Conservation (phyloP, 495 filamentous ascomycete species). For the Neurospora sp. region DNA sequence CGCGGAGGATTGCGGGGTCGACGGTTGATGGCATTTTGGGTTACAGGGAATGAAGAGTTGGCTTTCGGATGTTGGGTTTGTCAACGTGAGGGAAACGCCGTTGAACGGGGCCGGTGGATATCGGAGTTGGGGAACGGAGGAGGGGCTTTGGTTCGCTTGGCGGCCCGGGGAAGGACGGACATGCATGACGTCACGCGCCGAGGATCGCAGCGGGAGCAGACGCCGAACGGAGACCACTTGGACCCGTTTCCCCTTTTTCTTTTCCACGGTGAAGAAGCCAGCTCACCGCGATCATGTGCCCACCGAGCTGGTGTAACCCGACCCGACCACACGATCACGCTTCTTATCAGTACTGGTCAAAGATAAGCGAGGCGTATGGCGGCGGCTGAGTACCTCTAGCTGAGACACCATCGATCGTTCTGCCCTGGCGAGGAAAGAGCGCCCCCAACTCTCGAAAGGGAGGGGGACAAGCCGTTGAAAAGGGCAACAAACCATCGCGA, state of each 20-base stretch:
- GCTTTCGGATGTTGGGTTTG: background rate
- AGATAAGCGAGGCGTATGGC: background rate
- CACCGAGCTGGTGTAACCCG: background rate
- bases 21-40: conserved; percentile 30
- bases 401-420: background rate
- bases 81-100: background rate
- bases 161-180: background rate
- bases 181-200: background rate
- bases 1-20: conserved; percentile 50
- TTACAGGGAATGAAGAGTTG: background rate
- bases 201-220: background rate
- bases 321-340: background rate
- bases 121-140: background rate
- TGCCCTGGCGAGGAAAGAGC: background rate
- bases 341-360: background rate
- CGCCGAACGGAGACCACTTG: background rate
- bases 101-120: background rate
- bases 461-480: background rate
- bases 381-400: background rate
- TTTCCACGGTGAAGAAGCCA: background rate
- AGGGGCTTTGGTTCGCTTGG: background rate
- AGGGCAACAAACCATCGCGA: background rate
- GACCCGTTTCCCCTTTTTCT: too few relatives aligned
- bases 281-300: background rate
- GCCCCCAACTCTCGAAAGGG: background rate